Evolutionary conservation across 2,329 filamentous ascomycete genomes (phyloP).

Genomic region (Beauveria asiatica): DNA sequence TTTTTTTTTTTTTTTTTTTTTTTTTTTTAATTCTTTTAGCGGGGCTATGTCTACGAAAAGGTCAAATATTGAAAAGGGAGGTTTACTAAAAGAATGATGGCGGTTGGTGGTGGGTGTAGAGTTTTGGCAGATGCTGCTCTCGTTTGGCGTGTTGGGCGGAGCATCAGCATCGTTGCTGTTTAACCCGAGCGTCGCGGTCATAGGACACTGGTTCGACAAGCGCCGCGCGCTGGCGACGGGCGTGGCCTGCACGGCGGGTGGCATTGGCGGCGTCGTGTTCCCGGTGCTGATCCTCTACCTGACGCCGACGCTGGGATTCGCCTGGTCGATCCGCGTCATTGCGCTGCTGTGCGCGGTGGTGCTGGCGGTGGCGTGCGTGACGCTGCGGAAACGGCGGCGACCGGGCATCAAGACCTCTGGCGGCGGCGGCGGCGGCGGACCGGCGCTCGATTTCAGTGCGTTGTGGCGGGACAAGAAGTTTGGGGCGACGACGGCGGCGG

Average conservation of each 20-base stretch:
- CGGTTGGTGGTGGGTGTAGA: constrained; percentile 22
- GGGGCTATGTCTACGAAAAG: no score
- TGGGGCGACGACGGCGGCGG: constrained; percentile 40
- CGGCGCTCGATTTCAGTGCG: constrained; percentile 41
- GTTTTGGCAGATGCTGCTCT: constrained; percentile 65
- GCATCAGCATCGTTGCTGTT: constrained; percentile 59
- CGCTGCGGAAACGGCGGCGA: constrained; percentile 34
- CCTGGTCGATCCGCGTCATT: constrained; percentile 23
- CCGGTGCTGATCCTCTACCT: constrained; percentile 23
- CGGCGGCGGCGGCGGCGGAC: constrained; percentile 29
- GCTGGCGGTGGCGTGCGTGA: constrained; percentile 20
- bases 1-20: neutral
- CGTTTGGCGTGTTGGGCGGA: constrained; percentile 59
- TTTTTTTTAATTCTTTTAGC: no score
- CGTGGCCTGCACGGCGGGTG: constrained; percentile 57
- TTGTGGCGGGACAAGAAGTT: constrained; percentile 40
- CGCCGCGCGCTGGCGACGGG: constrained; percentile 61
- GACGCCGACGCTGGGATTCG: constrained; percentile 21
- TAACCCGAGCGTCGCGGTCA: constrained; percentile 56
- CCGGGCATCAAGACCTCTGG: constrained; percentile 19
- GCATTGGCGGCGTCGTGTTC: constrained; percentile 49
- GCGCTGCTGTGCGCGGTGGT: constrained; percentile 20
- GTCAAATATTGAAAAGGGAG: no score
- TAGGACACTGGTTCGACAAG: constrained; percentile 60
- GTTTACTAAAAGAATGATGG: neutral